Conservation (phyloP, 495 filamentous ascomycete species). For the Lasiosphaeriaceae sp. region DNA sequence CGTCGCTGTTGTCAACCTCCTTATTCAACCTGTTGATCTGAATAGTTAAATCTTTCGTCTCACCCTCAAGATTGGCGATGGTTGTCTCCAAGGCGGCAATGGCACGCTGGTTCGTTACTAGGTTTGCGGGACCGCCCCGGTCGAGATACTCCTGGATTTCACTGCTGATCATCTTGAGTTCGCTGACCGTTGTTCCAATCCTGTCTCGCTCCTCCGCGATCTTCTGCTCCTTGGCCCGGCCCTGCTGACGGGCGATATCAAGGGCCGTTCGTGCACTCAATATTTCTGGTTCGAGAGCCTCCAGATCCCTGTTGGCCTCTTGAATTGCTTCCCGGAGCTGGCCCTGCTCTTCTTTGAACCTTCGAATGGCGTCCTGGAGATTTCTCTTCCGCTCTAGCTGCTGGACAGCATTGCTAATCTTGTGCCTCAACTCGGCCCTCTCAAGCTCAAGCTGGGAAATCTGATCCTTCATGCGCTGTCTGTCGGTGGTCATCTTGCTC, state of each 20-base stretch:
- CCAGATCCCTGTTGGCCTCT: constrained; percentile 64
- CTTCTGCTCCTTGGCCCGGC: constrained; percentile 67
- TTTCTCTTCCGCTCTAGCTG: constrained; percentile 74
- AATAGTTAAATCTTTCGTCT: constrained; percentile 61
- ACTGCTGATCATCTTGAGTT: constrained; percentile 68
- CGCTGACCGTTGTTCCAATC: constrained; percentile 66
- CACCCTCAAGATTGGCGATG: constrained; percentile 60
- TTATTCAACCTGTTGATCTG: constrained; percentile 75
- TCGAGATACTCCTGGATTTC: constrained; percentile 80
- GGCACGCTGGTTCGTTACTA: constrained; percentile 64
- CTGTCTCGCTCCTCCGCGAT: constrained; percentile 67
- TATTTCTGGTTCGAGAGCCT: constrained; percentile 66
- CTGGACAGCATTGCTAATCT: constrained; percentile 62
- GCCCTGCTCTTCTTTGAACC: constrained; percentile 61
- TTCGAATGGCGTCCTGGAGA: constrained; percentile 64
- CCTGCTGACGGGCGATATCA: constrained; percentile 69
- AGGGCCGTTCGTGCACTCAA: constrained; percentile 66
- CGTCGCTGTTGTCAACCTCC: constrained; percentile 69
- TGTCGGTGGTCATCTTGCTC: constrained; percentile 60
- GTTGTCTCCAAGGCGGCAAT: constrained; percentile 63
- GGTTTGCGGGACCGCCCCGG: constrained; percentile 66
- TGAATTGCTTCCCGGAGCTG: constrained; percentile 66
- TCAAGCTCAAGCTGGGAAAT: constrained; percentile 69
- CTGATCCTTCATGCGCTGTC: constrained; percentile 63
- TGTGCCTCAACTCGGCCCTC: constrained; percentile 62